Evolutionary conservation across 2,329 filamentous ascomycete species (phyloP).

Genomic region (Aschersonia sp.): DNA sequence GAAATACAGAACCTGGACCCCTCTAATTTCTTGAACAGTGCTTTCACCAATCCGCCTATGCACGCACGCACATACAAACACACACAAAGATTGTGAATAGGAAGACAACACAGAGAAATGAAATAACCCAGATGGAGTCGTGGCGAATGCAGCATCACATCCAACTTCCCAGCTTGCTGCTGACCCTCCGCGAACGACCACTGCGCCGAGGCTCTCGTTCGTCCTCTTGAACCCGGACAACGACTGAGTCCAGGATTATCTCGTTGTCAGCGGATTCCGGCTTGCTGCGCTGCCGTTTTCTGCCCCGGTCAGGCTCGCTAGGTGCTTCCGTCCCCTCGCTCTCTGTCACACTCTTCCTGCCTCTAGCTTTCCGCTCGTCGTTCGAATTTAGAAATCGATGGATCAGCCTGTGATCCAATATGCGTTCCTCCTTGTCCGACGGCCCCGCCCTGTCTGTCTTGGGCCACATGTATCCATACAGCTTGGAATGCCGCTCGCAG

Average conservation of each 20-base stretch:
- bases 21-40: no score
- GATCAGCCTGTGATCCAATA: constrained; percentile 75
- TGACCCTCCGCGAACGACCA: constrained; percentile 18
- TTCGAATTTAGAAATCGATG: constrained; percentile 67
- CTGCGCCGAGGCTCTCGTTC: constrained; percentile 15
- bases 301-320: constrained; percentile 9
- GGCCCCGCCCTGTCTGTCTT: constrained; percentile 76
- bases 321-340: constrained; percentile 6
- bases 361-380: constrained; percentile 46
- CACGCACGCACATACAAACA: no score
- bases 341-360: constrained; percentile 18
- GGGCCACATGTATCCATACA: constrained; percentile 92
- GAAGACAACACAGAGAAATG: not conserved
- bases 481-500: constrained; percentile 87
- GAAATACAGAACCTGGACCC: no score
- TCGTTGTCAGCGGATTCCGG: no score
- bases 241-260: not conserved
- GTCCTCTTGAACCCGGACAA: not conserved
- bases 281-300: constrained; percentile 2
- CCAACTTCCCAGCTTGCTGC: constrained; percentile 13
- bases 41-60: no score
- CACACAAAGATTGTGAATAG: not conserved
- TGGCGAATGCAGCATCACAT: not conserved
- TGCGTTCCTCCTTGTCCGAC: constrained; percentile 53
- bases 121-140: not conserved